These are phyloP conservation scores for Calonectria leucothoes DNA, from an alignment of 2,329 filamentous ascomycete species.

Conservation along the genomic window DNA sequence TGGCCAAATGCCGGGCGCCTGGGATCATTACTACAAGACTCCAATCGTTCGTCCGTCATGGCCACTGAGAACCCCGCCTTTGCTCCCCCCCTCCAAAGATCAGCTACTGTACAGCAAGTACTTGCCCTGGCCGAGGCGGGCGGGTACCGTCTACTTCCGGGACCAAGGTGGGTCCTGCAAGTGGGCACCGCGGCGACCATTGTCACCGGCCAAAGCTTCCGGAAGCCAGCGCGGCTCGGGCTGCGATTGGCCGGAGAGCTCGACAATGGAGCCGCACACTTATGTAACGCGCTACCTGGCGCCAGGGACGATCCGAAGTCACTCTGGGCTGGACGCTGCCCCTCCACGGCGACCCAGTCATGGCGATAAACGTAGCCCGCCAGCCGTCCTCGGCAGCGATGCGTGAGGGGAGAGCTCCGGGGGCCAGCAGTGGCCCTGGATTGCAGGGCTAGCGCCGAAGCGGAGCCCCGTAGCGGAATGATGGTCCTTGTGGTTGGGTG, in stretches of 20 bases:
- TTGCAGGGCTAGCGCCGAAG: background rate
- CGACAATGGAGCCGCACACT: background rate
- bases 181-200: slow-evolving; percentile 15
- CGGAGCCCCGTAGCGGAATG: background rate
- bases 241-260: background rate
- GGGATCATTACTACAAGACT: background rate
- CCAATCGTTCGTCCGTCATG: slow-evolving; percentile 1
- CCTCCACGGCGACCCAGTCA: background rate
- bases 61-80: slow-evolving; percentile 10
- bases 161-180: background rate
- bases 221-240: slow-evolving; percentile 16
- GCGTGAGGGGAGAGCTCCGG: background rate
- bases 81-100: background rate
- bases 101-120: background rate
- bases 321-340: background rate
- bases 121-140: background rate
- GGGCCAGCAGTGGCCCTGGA: background rate
- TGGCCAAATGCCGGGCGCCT: background rate
- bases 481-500: background rate
- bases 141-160: slow-evolving; percentile 9
- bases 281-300: background rate
- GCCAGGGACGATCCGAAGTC: background rate
- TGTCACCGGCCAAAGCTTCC: background rate
- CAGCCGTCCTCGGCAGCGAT: background rate
- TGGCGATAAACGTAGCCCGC: background rate